A percentile compares a stretch with the other conserved stretches of the same genome.
phyloP scores from a whole-genome alignment of 2,329 filamentous ascomycete genomes.

The Epichloe amarillans region DNA sequence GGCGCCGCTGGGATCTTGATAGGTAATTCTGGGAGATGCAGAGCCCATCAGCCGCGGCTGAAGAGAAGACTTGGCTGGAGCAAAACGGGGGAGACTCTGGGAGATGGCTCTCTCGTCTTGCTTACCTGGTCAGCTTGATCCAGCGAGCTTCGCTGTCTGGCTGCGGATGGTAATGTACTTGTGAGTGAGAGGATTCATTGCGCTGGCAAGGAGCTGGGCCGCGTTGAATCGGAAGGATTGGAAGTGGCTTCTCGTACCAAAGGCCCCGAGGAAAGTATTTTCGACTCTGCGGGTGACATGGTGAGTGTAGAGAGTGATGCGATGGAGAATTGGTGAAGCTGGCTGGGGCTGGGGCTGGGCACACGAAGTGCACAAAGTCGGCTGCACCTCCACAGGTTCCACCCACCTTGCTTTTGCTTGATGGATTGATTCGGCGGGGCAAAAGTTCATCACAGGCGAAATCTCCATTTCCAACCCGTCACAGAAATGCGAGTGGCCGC shows the following conservation, averaged over 20 bases:
- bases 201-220: neutral
- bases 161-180: conserved; percentile 16
- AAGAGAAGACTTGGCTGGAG: neutral
- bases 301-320: too few relatives aligned
- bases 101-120: neutral
- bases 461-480: conserved; percentile 23
- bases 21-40: conserved; percentile 36
- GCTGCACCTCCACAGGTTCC: too few relatives aligned
- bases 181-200: neutral
- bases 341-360: too few relatives aligned
- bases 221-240: neutral
- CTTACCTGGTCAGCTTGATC: conserved; percentile 45
- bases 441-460: neutral
- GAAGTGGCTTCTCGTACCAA: conserved; percentile 22
- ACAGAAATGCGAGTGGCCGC: conserved; percentile 19
- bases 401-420: too few relatives aligned
- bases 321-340: too few relatives aligned
- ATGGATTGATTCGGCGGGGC: too few relatives aligned
- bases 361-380: too few relatives aligned
- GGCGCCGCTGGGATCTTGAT: conserved; percentile 47
- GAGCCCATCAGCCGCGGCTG: neutral
- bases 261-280: conserved; percentile 29
- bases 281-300: conserved; percentile 31
- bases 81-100: neutral
- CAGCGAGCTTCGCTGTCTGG: conserved; percentile 40